Base-by-base conservation (phyloP, 352 stramenopile genomes). In the Phytophthora nicotianae region DNA sequence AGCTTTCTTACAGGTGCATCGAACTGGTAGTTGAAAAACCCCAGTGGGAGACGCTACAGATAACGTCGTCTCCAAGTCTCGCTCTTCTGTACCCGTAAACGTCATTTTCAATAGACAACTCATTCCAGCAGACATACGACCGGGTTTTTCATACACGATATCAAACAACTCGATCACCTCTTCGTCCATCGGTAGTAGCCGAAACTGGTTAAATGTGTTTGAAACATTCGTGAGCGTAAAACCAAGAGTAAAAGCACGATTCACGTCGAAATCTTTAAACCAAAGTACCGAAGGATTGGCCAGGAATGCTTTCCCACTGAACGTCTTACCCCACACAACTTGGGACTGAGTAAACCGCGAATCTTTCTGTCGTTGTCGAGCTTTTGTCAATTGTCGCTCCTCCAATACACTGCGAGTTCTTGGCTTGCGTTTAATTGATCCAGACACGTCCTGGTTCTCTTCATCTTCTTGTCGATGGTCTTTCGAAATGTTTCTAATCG, bases 171-270 rank as follows among this genome's bases (percentile, higher is more conserved):
- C 86, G 13, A 73, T 70, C 14, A 97, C 62, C 6, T 83, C 58
- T 27, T 94, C 83, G 14, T 81, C 70, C 43, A 98, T 67, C 0
- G 81, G 65, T 1, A 97, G 66, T 7, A 97, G 50, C 32, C 93
- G 93, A 65, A 98, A 97, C 35, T 89, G 86, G 71, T 97, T 97
- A 62, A 98, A 97, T 0, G 89, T 96, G 38, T 95, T 90, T 0
- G 88, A 97, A 4, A 97, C 79, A 50, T 98, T 98, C 0, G 93
- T 98, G 27, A 98, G 71, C 5, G 80, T 89, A 27, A 97, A 88
- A 7, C 41, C 56, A 20, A 85, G 67, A 32, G 47, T 67, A 56
- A 95, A 79, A 3, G 83, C 68, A 37, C 65, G 63, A 14, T 85
- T 86, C 1, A 97, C 72, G 5, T 91, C 83, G 58, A 97, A 98